These are phyloP conservation scores for Bipolaris oryzae DNA, from an alignment of 2,329 filamentous ascomycete species.

Conservation along the genomic window DNA sequence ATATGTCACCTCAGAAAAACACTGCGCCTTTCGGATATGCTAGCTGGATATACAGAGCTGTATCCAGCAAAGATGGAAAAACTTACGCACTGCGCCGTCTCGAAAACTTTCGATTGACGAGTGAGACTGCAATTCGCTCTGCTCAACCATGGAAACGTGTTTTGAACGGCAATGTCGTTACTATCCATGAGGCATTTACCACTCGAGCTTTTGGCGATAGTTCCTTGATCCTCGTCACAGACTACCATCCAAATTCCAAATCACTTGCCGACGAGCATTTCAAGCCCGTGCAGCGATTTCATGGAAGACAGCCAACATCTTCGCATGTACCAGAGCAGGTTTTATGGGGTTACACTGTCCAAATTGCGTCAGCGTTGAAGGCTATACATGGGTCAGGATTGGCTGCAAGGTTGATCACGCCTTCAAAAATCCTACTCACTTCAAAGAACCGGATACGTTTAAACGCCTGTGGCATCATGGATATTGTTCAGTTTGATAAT, in stretches of 20 bases:
- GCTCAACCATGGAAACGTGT: slow-evolving; percentile 91
- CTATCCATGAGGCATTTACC: slow-evolving; percentile 90
- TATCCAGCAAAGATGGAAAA: slow-evolving; percentile 84
- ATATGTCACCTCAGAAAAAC: slow-evolving; percentile 79
- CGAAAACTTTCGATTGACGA: slow-evolving; percentile 86
- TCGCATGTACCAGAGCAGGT: slow-evolving; percentile 67
- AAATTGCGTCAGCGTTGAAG: slow-evolving; percentile 86
- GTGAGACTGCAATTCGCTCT: slow-evolving; percentile 83
- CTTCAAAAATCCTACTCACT: slow-evolving; percentile 87
- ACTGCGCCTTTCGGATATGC: slow-evolving; percentile 81
- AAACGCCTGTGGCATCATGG: slow-evolving; percentile 85
- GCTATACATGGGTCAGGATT: slow-evolving; percentile 81
- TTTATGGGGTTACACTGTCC: slow-evolving; percentile 90
- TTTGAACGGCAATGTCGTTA: slow-evolving; percentile 79
- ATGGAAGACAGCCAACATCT: slow-evolving; percentile 44
- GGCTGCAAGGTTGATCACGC: slow-evolving; percentile 83
- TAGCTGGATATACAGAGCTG: slow-evolving; percentile 95
- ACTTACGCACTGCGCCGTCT: slow-evolving; percentile 86
- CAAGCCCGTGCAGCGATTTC: slow-evolving; percentile 48
- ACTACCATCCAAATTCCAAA: slow-evolving; percentile 90
- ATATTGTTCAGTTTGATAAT: slow-evolving; percentile 83
- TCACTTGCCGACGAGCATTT: slow-evolving; percentile 87
- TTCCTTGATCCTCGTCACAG: slow-evolving; percentile 90
- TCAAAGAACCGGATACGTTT: slow-evolving; percentile 88
- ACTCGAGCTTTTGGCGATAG: slow-evolving; percentile 92